Evolutionary conservation across 192 early-diverging fungal species (phyloP), one percentile per base, ranked within the genome.

Genomic region (Dissophora ornata): DNA sequence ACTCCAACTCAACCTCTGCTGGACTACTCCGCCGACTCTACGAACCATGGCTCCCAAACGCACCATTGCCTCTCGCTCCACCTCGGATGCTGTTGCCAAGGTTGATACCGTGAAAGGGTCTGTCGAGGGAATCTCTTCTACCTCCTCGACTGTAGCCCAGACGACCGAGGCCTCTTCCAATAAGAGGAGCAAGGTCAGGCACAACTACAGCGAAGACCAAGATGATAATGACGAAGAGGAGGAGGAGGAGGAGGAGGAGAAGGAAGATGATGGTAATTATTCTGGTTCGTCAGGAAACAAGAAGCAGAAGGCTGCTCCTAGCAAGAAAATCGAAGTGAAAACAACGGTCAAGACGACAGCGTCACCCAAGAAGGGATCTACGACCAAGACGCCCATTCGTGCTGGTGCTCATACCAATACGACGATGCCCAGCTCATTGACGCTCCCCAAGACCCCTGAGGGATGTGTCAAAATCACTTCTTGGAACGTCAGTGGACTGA

Each of bases 401-500:
- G 15, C 36, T 8, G 57, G 57, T 10, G 28, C 82, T 1, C 87
- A 85, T 2, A 87, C 70, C 7, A 94, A 92, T 79, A 89, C 81
- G 48, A 81, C 71, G 21, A 88, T 94, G 81, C 93, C 93, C 30
- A 86, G 70, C 3, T 78, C 71, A 21, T 85, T 88, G 51, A 48
- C 55, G 57, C 87, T 92, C 67, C 80, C 81, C 30, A 38, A 75
- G 11, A 77, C 82, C 19, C 87, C 86, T 0, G 57, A 68, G 7
- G 88, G 81, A 21, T 79, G 83, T 28, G 55, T 84, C 60, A 91
- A 90, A 57, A 64, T 96, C 47, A 89, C 88, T 15, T 87, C 92
- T 19, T 96, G 82, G 80, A 96, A 95, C 67, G 91, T 96, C 50
- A 89, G 86, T 55, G 86, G 90, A n/a, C 66, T 95, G 24, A 83